Conservation (phyloP, 495 filamentous ascomycete species). For the Tuber borchii region DNA sequence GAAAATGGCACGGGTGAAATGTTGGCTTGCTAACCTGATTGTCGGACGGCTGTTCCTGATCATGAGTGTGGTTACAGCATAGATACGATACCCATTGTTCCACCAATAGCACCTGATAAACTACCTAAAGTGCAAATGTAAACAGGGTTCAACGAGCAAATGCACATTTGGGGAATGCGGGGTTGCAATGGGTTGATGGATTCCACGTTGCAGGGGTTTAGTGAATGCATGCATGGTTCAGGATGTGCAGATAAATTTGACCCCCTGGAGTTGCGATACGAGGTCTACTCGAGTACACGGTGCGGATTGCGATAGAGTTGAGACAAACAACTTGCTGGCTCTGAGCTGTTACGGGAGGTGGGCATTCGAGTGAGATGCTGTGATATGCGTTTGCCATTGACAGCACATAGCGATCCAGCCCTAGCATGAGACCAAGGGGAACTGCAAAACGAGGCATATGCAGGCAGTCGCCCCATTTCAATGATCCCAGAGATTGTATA, state of each 20-base stretch:
- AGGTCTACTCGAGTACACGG: neutral
- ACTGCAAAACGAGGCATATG: neutral
- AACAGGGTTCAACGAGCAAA: neutral
- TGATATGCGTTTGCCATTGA: neutral
- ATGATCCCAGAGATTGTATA: neutral
- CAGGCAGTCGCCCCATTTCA: neutral
- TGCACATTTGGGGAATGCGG: neutral
- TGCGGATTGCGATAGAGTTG: neutral
- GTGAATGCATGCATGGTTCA: neutral
- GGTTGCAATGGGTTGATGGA: neutral
- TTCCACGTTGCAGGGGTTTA: neutral
- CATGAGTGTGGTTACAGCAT: neutral
- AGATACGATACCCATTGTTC: neutral
- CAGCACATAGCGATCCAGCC: neutral
- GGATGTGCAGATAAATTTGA: neutral
- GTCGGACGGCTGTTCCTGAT: neutral
- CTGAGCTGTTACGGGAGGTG: neutral
- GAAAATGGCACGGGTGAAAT: neutral
- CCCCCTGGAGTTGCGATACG: neutral
- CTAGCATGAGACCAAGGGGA: too few relatives aligned
- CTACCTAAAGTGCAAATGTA: neutral
- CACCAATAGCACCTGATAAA: neutral
- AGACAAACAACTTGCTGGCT: neutral
- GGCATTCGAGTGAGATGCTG: neutral
- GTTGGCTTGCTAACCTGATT: neutral